phyloP scores from a whole-genome alignment of 306 rosid genomes.

The Cicer judaicum region DNA sequence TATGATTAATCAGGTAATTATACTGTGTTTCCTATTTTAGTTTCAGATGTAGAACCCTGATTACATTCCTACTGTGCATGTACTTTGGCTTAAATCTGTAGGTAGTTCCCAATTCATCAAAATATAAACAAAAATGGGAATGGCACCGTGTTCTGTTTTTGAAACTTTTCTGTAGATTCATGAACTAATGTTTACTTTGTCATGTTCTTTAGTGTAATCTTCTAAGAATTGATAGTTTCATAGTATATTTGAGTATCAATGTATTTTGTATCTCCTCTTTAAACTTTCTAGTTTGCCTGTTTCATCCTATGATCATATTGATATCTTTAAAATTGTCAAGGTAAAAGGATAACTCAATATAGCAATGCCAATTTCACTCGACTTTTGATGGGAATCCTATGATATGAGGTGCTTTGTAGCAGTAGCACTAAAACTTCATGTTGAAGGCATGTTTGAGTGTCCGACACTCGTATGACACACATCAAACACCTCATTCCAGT shows the following conservation, averaged over 20 bases:
- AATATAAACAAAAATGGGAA: background rate
- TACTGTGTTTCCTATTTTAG: background rate
- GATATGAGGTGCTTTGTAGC: background rate
- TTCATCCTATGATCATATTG: slow-evolving; percentile 14
- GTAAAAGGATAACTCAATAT: background rate
- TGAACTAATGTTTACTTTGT: background rate
- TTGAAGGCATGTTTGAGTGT: background rate
- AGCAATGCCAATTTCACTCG: slow-evolving; percentile 17
- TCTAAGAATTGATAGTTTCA: background rate
- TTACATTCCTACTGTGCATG: slow-evolving; percentile 9
- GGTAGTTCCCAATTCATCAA: slow-evolving; percentile 23
- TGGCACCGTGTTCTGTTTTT: background rate
- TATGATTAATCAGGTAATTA: slow-evolving; percentile 2
- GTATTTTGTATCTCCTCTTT: background rate
- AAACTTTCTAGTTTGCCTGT: background rate
- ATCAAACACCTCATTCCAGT: background rate
- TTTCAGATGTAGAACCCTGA: background rate
- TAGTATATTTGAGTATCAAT: background rate
- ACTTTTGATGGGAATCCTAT: slow-evolving; percentile 1
- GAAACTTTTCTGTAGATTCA: background rate
- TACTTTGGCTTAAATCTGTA: slow-evolving; percentile 14
- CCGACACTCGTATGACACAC: background rate
- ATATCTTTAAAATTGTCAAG: slow-evolving; percentile 5
- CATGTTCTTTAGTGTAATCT: background rate
- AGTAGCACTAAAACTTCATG: background rate